Evolutionary conservation across 345 rosid species (phyloP).

Genomic region (Erucastrum elatum): DNA sequence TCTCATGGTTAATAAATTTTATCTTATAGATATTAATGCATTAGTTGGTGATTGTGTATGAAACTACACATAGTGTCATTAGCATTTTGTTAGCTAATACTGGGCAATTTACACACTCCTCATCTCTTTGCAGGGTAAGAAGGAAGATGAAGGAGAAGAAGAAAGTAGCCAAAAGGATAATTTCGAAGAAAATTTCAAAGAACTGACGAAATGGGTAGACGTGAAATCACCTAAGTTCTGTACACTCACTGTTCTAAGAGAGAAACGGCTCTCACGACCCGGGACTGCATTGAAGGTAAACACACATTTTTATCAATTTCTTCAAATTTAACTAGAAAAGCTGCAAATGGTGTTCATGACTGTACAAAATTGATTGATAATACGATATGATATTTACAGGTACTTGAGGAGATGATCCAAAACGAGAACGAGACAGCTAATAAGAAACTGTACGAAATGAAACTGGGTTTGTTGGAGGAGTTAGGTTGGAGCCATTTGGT

Average conservation of each 20-base stretch:
- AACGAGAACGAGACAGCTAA: conserved; percentile 72
- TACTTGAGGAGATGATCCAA: conserved; percentile 69
- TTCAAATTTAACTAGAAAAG: background rate
- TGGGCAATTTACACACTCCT: background rate
- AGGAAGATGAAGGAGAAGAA: conserved; percentile 43
- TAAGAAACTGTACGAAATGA: conserved; percentile 77
- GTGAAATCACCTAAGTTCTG: conserved; percentile 68
- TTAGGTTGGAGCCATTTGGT: conserved; percentile 78
- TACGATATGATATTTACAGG: conserved; percentile 43
- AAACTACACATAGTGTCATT: background rate
- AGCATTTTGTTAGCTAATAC: background rate
- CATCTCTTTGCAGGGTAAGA: conserved; percentile 46
- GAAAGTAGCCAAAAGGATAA: conserved; percentile 47
- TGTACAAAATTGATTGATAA: background rate
- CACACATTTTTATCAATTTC: background rate
- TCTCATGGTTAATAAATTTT: conserved; percentile 27
- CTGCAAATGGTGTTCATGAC: conserved; percentile 3
- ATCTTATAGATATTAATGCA: conserved; percentile 2
- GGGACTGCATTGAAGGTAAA: conserved; percentile 92
- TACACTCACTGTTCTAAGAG: conserved; percentile 67
- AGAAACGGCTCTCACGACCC: conserved; percentile 63
- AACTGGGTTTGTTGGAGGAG: conserved; percentile 71
- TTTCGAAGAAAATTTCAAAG: conserved; percentile 77
- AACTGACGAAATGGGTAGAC: conserved; percentile 84
- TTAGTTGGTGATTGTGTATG: background rate